A percentile compares a stretch with the other conserved stretches of the same genome.
Evolutionary conservation across 208 protist genomes (phyloP).

Genomic region (Trypanosoma boissoni): DNA sequence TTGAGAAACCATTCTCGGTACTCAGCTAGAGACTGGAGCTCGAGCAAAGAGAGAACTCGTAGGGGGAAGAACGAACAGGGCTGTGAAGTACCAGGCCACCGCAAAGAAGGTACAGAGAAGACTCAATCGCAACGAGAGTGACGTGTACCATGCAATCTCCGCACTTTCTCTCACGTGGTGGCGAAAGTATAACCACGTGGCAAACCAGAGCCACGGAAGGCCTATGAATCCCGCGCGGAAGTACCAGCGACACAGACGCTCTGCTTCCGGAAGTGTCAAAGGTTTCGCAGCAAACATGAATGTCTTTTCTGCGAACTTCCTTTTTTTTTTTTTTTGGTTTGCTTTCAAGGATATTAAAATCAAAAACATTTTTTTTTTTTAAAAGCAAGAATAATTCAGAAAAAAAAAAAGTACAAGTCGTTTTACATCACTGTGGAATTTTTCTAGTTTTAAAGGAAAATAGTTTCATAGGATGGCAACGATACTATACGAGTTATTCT

Average conservation of each 20-base stretch:
- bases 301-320: neutral
- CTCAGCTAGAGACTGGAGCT: no score
- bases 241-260: conserved; percentile 33
- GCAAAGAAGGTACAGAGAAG: conserved; percentile 14
- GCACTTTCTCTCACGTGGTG: conserved; percentile 3
- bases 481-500: no score
- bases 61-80: conserved; percentile 20
- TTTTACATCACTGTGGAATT: neutral
- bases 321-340: neutral
- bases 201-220: conserved; percentile 42
- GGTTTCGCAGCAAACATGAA: conserved; percentile 29
- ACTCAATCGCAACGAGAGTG: conserved; percentile 19
- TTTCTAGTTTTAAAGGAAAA: neutral
- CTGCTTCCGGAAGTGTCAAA: conserved; percentile 22
- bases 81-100: conserved; percentile 26
- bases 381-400: neutral
- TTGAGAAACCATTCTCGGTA: no score
- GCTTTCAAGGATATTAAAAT: no score
- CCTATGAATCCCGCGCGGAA: conserved; percentile 38
- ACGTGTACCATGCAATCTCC: conserved; percentile 29
- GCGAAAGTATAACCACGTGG: conserved; percentile 31
- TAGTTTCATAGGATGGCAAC: no score
- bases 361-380: no score
- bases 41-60: conserved; percentile 31
- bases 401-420: conserved; percentile 7